phyloP scores from a whole-genome alignment of 768 basidiomycete genomes.

The Calvatia gigantea region DNA sequence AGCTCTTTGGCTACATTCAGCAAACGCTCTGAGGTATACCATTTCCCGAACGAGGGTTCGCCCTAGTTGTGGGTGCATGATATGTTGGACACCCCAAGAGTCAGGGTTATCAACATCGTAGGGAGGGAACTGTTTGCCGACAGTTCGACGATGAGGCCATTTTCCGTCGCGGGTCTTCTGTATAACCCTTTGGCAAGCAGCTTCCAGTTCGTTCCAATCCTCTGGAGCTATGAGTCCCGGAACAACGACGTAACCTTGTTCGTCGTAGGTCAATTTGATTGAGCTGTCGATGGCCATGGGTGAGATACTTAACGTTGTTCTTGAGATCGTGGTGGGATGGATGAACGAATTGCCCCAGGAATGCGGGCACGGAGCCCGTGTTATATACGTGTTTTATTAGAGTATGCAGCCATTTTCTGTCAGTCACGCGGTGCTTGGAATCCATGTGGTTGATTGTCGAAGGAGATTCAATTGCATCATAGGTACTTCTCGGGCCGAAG shows the following conservation, averaged over 20 bases:
- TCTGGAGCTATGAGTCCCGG: constrained; percentile 46
- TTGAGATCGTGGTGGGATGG: not conserved
- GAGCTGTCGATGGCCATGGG: not conserved
- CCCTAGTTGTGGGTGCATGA: constrained; percentile 75
- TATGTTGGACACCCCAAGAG: constrained; percentile 78
- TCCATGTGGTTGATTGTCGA: not conserved
- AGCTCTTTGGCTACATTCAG: constrained; percentile 40
- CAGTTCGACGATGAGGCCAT: constrained; percentile 67
- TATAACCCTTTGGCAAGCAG: constrained; percentile 50
- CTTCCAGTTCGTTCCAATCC: constrained; percentile 35
- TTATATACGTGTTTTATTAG: constrained; percentile 6
- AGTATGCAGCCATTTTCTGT: not conserved
- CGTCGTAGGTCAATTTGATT: constrained; percentile 51
- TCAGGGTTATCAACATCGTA: constrained; percentile 58
- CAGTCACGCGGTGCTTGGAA: not conserved
- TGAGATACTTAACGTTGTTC: not conserved
- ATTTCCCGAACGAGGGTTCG: constrained; percentile 56
- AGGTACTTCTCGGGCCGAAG: too few relatives aligned
- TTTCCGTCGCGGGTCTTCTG: constrained; percentile 51
- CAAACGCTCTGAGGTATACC: constrained; percentile 61
- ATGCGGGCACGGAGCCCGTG: not conserved
- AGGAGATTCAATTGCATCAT: not conserved
- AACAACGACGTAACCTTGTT: constrained; percentile 64
- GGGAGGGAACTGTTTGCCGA: constrained; percentile 80
- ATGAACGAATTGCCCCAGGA: not conserved